Evolutionary conservation across 2,329 filamentous ascomycete genomes (phyloP).

Genomic region (Fusarium clavum): DNA sequence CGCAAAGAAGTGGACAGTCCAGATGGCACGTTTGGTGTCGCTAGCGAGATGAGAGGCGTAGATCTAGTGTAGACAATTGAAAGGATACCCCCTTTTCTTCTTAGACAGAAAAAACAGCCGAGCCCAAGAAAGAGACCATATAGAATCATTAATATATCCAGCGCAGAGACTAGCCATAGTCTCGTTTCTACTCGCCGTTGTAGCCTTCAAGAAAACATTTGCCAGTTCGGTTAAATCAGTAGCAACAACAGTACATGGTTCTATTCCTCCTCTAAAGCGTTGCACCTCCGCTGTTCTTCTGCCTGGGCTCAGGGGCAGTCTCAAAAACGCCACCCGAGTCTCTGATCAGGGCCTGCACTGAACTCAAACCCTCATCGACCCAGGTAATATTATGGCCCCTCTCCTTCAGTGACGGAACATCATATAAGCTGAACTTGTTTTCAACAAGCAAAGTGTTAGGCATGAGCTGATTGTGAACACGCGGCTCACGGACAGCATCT

Average conservation of each 20-base stretch:
- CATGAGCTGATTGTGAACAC: constrained; percentile 85
- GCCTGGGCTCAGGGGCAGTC: constrained; percentile 80
- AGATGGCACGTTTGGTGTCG: constrained; percentile 78
- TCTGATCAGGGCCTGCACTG: constrained; percentile 72
- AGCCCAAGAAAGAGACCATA: constrained; percentile 20
- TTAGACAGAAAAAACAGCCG: constrained; percentile 5
- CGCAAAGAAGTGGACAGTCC: constrained; percentile 77
- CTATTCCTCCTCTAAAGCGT: constrained; percentile 50
- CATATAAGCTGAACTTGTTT: constrained; percentile 70
- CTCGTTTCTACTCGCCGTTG: neutral
- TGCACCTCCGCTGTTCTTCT: constrained; percentile 75
- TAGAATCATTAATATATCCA: constrained; percentile 30
- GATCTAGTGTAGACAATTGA: constrained; percentile 47
- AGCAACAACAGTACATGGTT: neutral
- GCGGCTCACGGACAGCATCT: constrained; percentile 72
- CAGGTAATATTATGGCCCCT: constrained; percentile 79
- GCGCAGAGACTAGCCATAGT: neutral
- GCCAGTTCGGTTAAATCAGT: neutral
- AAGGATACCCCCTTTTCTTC: constrained; percentile 53
- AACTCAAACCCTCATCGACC: constrained; percentile 71
- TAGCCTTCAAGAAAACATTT: neutral
- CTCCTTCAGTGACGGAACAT: constrained; percentile 71
- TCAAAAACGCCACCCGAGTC: constrained; percentile 77
- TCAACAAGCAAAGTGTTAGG: constrained; percentile 78
- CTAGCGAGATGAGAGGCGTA: constrained; percentile 48